phyloP scores from a whole-genome alignment of 352 stramenopile species.

The Pilasporangium apinafurcum region DNA sequence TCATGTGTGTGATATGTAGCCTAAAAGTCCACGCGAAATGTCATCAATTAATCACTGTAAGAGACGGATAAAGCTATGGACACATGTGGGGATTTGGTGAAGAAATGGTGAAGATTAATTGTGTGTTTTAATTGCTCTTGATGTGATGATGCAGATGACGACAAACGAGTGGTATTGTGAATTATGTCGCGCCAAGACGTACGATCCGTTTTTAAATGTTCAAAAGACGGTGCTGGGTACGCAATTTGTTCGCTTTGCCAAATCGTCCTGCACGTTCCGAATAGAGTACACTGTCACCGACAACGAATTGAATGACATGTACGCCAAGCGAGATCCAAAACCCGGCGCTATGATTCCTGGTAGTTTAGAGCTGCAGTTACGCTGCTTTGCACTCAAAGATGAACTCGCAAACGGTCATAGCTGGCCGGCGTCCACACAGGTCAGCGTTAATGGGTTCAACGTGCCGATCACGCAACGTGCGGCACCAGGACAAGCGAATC shows the following conservation, averaged over 20 bases:
- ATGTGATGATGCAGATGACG: conserved; percentile 2
- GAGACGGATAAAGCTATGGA: conserved; percentile 1
- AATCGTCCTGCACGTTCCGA: conserved; percentile 30
- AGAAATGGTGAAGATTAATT: no score
- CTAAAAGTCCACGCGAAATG: conserved; percentile 75
- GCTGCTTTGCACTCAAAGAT: conserved; percentile 73
- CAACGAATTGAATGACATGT: conserved; percentile 70
- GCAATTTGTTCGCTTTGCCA: conserved; percentile 63
- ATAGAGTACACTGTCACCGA: conserved; percentile 68
- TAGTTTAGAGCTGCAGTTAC: conserved; percentile 67
- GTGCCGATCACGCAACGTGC: conserved; percentile 62
- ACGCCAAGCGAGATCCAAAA: conserved; percentile 42
- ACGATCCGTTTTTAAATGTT: conserved; percentile 66
- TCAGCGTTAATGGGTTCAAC: conserved; percentile 68
- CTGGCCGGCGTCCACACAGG: conserved; percentile 62
- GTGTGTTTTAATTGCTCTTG: background rate
- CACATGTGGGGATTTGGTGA: no score
- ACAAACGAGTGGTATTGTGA: conserved; percentile 71
- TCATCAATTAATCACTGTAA: conserved; percentile 56
- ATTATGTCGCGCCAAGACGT: conserved; percentile 51
- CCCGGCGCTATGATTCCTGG: conserved; percentile 46
- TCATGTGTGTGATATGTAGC: conserved; percentile 44
- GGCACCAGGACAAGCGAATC: conserved; percentile 65
- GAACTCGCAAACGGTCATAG: conserved; percentile 59
- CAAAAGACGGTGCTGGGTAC: conserved; percentile 47